phyloP scores from a whole-genome alignment of 2,329 filamentous ascomycete species.

The Lasiodiplodia sp. region DNA sequence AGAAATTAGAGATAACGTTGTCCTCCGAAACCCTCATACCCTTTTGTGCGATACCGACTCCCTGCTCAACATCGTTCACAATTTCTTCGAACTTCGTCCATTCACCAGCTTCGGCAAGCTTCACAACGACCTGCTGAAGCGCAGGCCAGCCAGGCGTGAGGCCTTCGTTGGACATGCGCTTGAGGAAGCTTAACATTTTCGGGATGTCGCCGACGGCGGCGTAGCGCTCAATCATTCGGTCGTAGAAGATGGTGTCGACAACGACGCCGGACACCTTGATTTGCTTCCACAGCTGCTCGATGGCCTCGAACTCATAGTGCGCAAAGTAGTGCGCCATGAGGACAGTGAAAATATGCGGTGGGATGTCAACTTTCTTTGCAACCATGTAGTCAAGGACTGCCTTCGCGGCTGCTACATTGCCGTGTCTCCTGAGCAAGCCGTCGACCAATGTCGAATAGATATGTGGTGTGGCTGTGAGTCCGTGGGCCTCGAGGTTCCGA shows the following conservation, averaged over 20 bases:
- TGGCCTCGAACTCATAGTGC: constrained; percentile 65
- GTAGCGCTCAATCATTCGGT: constrained; percentile 73
- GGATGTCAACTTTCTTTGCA: constrained; percentile 59
- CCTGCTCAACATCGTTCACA: constrained; percentile 9
- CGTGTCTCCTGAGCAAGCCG: constrained; percentile 60
- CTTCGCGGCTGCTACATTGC: constrained; percentile 61
- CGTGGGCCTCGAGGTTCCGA: background rate
- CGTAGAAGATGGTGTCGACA: constrained; percentile 70
- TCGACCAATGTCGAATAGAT: constrained; percentile 75
- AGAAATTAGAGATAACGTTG: constrained; percentile 20
- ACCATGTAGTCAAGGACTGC: constrained; percentile 70
- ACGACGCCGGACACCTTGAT: constrained; percentile 46
- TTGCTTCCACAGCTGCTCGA: constrained; percentile 65
- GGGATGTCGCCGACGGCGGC: constrained; percentile 60
- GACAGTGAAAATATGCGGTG: constrained; percentile 76
- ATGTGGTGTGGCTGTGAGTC: background rate
- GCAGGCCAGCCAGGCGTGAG: constrained; percentile 53
- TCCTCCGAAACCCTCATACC: constrained; percentile 4
- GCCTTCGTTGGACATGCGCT: constrained; percentile 48
- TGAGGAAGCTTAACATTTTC: constrained; percentile 53
- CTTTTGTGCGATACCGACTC: constrained; percentile 7
- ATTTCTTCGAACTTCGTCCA: constrained; percentile 23
- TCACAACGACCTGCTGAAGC: constrained; percentile 47
- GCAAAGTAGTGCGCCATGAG: constrained; percentile 73
- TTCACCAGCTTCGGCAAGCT: constrained; percentile 48